Percentiles rank a stretch among this genome's conserved stretches.
phyloP scores from a whole-genome alignment of 805 yeast species.

The Pichia thaimueangensis region DNA sequence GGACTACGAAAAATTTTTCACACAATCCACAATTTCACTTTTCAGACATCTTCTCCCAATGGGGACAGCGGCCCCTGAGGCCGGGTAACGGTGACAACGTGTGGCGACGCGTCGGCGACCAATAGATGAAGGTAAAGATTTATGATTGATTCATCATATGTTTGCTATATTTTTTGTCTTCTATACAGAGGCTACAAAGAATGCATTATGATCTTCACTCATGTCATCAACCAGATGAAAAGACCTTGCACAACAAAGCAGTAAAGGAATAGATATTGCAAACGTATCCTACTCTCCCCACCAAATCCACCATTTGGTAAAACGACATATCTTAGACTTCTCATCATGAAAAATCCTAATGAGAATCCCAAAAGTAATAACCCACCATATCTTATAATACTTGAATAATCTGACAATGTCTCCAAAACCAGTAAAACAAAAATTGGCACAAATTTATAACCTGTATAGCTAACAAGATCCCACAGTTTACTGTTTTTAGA shows the following conservation, averaged over 20 bases:
- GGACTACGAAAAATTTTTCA: no score
- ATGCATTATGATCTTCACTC: no score
- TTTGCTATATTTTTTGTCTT: no score
- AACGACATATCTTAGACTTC: conserved; percentile 63
- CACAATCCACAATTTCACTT: no score
- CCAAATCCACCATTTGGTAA: conserved; percentile 53
- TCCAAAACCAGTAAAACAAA: conserved; percentile 50
- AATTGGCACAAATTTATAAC: conserved; percentile 88
- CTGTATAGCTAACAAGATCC: conserved; percentile 85
- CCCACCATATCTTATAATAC: conserved; percentile 30
- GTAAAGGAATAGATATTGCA: conserved; percentile 81
- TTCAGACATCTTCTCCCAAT: no score
- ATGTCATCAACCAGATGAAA: conserved; percentile 64
- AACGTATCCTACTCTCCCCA: conserved; percentile 65
- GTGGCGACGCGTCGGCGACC: no score
- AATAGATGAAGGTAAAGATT: no score
- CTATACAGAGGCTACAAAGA: no score
- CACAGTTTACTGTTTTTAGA: conserved; percentile 50
- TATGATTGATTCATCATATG: no score
- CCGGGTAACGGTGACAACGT: no score
- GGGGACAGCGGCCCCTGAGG: no score
- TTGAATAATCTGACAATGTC: conserved; percentile 29
- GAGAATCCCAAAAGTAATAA: conserved; percentile 44
- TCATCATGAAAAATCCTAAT: conserved; percentile 59
- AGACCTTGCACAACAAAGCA: conserved; percentile 75